Evolutionary conservation across 2,329 filamentous ascomycete genomes (phyloP), one percentile per base, ranked within the genome.

Genomic region (Penicillium sp.): DNA sequence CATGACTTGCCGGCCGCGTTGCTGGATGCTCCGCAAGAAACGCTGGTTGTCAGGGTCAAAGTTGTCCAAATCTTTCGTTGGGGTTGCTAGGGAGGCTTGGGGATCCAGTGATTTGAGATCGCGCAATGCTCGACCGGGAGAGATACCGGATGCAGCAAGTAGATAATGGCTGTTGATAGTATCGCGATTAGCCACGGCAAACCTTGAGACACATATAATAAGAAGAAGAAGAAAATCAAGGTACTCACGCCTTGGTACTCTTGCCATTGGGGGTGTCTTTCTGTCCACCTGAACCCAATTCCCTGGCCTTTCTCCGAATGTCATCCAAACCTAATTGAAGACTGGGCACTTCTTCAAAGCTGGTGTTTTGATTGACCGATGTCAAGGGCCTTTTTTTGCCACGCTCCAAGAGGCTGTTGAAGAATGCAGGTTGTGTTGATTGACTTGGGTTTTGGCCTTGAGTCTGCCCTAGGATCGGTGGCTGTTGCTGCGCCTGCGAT

Each of bases 251-350:
- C 66, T 81, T 83, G 54, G 71, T 78, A 56, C 77, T 77, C 9
- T 71, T 71, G 47, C 72, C 67, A 46, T 72, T 73, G 11, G 70
- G 74, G 4, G 67, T 56, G 49, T 74, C 70, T 22, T 79, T 76
- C 71, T 83, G 61, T 11, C 79, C 81, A 21, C 88, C 83, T 40
- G 88, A 86, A 22, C 95, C 85, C 62, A 99, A 81, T 62, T 81
- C 92, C 79, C 83, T 90, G 77, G 80, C 94, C 81, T 81, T 85
- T 61, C 85, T 80, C 54, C 85, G 82, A 66, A 99, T 88, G 76
- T 99, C 94, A 54, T 91, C 90, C 31, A 99, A 81, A 21, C 94
- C 93, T 50, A 99, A 83, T 74, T 97, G 92, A 60, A 99, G 81
- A 67, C 87, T 89, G 6, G 94, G 93, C 43, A 99, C 81, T 56